Base-by-base conservation (phyloP, 345 rosid species). In the Tarenaya hassleriana region DNA sequence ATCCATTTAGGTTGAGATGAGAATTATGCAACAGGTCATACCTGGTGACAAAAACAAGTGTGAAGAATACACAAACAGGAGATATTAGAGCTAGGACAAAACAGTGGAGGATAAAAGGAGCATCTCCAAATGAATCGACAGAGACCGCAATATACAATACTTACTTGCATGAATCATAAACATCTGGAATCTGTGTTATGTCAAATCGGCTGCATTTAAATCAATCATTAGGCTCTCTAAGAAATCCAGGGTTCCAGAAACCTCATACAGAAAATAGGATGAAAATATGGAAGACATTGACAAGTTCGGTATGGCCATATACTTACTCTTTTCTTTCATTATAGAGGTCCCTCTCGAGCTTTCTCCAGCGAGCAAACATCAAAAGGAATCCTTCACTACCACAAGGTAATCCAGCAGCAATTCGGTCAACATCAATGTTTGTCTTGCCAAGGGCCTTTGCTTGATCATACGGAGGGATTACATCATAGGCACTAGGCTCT, bases 141-240 rank as follows among this genome's bases (percentile, higher is more conserved):
- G 15, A 31, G 33, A 12, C 48, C 44, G 59, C 38, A 67, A 54
- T 18, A 60, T 42, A 34, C 54, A 34, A 39, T n/a, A 73, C 98
- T 84, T 79, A 92, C 98, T 94, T 94, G 99, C 96, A 88, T 13
- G 99, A 94, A 80, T 94, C 99, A 47, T 94, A 94, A 69, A 94
- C 87, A 76, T 94, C 99, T 38, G 99, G 97, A 73, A 94, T 88
- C 71, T 94, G 99, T 1, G 99, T 88, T 60, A 88, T 76, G 64
- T 94, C 97, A 73, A 82, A 94, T 52, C 95, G 88, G 37, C 98
- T 92, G 84, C 82, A 81, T 27, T 43, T 29, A 56, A 75, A 63
- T 51, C 45, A 66, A 64, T 16, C 15, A 34, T 71, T 34, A 75
- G 64, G 41, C 38, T 49, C 48, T 35, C 17, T 44, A 18, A 38